Percentiles rank a stretch among this genome's conserved stretches.
Conservation (phyloP, 345 rosid species). For the Brassica cretica region DNA sequence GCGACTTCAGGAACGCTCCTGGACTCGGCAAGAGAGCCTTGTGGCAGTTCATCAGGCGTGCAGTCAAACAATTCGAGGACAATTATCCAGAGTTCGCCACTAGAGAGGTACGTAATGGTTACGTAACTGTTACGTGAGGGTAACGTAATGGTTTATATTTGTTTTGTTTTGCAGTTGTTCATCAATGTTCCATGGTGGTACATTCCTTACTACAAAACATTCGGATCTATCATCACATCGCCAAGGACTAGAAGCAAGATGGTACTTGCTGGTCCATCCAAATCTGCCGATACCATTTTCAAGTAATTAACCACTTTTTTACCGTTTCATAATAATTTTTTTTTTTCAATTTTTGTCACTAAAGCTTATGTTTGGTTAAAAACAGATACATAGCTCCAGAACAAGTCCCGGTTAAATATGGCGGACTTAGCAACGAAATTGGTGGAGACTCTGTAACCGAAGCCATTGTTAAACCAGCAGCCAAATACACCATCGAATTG, state of each 20-base stretch:
- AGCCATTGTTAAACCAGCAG: constrained; percentile 59
- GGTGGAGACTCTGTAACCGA: constrained; percentile 57
- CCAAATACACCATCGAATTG: constrained; percentile 63
- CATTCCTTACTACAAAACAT: constrained; percentile 71
- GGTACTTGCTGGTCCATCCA: constrained; percentile 80
- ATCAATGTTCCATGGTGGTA: constrained; percentile 99
- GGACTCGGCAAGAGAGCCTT: constrained; percentile 66
- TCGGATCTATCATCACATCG: constrained; percentile 73
- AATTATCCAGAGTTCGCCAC: constrained; percentile 66
- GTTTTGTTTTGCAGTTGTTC: constrained; percentile 53
- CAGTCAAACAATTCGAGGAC: constrained; percentile 65
- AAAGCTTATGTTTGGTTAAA: not conserved
- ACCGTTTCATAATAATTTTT: not conserved
- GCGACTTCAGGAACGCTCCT: constrained; percentile 76
- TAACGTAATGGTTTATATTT: not conserved
- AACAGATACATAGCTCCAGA: constrained; percentile 69
- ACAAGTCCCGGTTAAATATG: constrained; percentile 64
- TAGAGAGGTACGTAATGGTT: constrained; percentile 52
- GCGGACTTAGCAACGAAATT: constrained; percentile 63
- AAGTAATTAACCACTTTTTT: constrained; percentile 41
- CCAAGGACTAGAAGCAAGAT: constrained; percentile 95
- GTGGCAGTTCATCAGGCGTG: constrained; percentile 67
- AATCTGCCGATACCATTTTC: constrained; percentile 78
- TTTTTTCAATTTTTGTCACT: not conserved
- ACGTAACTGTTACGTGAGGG: not conserved